Conservation (phyloP, 441 rosid species). For the Kokia cookei region DNA sequence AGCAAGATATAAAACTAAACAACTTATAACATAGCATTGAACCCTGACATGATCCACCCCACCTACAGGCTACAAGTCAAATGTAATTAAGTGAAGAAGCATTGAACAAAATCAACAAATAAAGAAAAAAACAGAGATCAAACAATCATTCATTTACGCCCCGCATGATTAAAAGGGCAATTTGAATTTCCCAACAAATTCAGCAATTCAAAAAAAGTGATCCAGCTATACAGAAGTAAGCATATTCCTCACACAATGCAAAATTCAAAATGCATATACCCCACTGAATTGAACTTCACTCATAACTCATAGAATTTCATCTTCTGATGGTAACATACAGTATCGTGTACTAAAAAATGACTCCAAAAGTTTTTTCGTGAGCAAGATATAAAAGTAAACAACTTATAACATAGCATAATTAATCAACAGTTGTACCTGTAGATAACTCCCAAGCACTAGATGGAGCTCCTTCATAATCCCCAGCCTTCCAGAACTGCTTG, state of each 20-base stretch:
- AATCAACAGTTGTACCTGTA: slow-evolving; percentile 32
- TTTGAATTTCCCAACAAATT: not conserved
- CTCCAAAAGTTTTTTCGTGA: not conserved
- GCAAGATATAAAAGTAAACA: not conserved
- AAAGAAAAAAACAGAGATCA: not conserved
- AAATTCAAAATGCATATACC: not conserved
- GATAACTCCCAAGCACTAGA: slow-evolving; percentile 46
- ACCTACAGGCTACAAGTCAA: slow-evolving; percentile 14
- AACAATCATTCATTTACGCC: not conserved
- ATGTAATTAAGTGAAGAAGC: not conserved
- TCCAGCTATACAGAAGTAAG: not conserved
- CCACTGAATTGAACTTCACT: not conserved
- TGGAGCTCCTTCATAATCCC: slow-evolving; percentile 64
- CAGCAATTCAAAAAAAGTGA: not conserved
- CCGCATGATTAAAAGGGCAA: not conserved
- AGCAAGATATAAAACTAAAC: not conserved
- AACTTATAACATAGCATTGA: not conserved
- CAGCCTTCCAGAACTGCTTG: slow-evolving; percentile 94
- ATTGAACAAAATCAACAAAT: not conserved
- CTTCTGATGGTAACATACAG: not conserved
- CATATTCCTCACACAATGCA: not conserved
- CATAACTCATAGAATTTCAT: not conserved
- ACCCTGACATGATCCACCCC: too few relatives aligned
- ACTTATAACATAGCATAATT: not conserved
- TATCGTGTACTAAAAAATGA: not conserved